Percentiles rank a stretch among this genome's conserved stretches.
Conservation (phyloP, 768 basidiomycete species). For the Leccinum imitatum region DNA sequence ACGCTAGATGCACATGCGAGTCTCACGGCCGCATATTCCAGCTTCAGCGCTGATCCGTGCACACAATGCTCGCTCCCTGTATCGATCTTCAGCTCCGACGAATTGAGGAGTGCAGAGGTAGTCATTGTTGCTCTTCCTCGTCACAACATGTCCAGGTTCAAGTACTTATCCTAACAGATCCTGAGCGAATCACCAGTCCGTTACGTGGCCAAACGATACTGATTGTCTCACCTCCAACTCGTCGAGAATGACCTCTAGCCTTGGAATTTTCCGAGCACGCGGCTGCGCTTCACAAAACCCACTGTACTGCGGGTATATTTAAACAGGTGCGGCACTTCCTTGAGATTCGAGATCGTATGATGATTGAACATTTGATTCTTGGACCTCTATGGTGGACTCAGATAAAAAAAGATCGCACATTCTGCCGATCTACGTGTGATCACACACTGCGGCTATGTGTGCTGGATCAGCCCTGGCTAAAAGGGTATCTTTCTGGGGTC, state of each 20-base stretch:
- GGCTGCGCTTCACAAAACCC: neutral
- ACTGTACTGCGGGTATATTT: neutral
- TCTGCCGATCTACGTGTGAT: neutral
- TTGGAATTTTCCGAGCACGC: too few species aligned
- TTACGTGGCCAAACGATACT: neutral
- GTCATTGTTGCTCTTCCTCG: neutral
- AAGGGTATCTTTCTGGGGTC: neutral
- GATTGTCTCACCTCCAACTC: neutral
- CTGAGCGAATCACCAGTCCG: neutral
- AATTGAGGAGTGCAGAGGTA: neutral
- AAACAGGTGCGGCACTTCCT: neutral
- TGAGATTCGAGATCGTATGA: neutral
- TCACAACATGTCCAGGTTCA: neutral
- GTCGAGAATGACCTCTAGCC: too few species aligned
- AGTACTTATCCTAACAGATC: too few species aligned
- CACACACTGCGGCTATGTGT: neutral
- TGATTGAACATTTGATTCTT: neutral
- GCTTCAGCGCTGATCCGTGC: too few species aligned
- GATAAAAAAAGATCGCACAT: neutral
- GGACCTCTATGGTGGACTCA: neutral
- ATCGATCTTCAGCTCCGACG: neutral
- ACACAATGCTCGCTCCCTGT: neutral
- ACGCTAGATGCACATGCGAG: too few species aligned
- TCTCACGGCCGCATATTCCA: too few species aligned
- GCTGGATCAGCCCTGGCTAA: neutral